Evolutionary conservation across 805 yeast species (phyloP).

Genomic region (Pichia californica): DNA sequence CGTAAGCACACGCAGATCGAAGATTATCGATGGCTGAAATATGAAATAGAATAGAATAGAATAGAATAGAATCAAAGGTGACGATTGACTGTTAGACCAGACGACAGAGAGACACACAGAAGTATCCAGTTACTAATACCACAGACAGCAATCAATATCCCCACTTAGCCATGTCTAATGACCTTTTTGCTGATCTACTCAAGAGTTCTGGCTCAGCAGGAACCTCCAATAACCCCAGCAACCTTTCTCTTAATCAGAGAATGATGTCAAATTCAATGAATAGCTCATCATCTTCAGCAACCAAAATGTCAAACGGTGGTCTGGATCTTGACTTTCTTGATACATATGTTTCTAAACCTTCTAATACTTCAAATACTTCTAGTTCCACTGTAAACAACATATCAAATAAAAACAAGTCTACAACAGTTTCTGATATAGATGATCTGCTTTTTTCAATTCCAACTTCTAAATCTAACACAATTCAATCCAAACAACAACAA

Average conservation of each 20-base stretch:
- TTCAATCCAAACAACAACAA: background rate
- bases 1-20: too few species aligned
- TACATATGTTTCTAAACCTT: slow-evolving; percentile 7
- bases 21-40: too few species aligned
- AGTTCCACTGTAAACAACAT: background rate
- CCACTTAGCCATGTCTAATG: too few species aligned
- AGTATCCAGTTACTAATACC: too few species aligned
- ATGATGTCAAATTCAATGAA: slow-evolving; percentile 12
- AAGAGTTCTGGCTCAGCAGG: slow-evolving; percentile 21
- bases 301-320: slow-evolving; percentile 3
- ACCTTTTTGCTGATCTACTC: slow-evolving; percentile 40
- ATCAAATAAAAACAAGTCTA: background rate
- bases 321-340: slow-evolving; percentile 31
- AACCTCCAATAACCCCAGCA: slow-evolving; percentile 15
- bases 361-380: background rate
- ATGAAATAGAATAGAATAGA: too few species aligned
- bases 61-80: too few species aligned
- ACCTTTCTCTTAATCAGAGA: slow-evolving; percentile 31
- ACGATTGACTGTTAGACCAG: too few species aligned
- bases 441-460: background rate
- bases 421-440: background rate
- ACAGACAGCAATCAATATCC: too few species aligned
- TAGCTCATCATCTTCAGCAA: background rate
- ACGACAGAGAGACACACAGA: too few species aligned
- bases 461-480: too few species aligned